Conservation (phyloP, 2,329 filamentous ascomycete species). For the Calonectria pauciramosa region DNA sequence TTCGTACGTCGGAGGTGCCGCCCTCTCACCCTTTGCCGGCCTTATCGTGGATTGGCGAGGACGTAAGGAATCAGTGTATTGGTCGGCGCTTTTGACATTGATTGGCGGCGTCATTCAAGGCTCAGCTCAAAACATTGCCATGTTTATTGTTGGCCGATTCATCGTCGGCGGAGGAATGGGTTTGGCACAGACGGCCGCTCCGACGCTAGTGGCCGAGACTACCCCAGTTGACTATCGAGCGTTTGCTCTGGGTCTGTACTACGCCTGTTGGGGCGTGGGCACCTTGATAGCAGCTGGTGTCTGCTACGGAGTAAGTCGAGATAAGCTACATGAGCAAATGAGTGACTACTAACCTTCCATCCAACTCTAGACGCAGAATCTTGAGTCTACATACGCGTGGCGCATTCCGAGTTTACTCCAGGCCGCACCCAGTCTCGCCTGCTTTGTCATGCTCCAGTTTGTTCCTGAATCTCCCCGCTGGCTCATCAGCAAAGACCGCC, state of each 20-base stretch:
- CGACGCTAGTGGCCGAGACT: slow-evolving; percentile 22
- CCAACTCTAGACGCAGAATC: neutral
- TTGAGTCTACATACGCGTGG: neutral
- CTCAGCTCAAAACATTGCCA: neutral
- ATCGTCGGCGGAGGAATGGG: slow-evolving; percentile 16
- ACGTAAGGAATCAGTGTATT: neutral
- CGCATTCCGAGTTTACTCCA: neutral
- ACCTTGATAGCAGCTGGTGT: slow-evolving; percentile 24
- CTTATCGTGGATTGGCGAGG: neutral
- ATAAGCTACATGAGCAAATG: neutral
- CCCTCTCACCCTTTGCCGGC: neutral
- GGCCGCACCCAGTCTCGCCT: neutral
- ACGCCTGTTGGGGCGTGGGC: slow-evolving; percentile 25
- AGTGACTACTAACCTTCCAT: neutral
- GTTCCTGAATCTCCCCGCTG: slow-evolving; percentile 72
- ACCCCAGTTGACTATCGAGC: slow-evolving; percentile 21
- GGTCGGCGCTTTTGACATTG: neutral
- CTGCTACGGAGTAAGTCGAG: slow-evolving; percentile 17
- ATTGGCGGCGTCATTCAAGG: neutral
- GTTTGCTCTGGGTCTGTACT: slow-evolving; percentile 23
- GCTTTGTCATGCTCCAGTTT: slow-evolving; percentile 52
- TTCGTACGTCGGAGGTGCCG: neutral
- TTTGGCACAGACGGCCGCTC: slow-evolving; percentile 21
- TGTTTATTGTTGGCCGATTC: slow-evolving; percentile 55
- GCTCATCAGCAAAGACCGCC: slow-evolving; percentile 71